Base-by-base conservation (phyloP, 2,329 filamentous ascomycete species). In the Acrodontium crateriforme region DNA sequence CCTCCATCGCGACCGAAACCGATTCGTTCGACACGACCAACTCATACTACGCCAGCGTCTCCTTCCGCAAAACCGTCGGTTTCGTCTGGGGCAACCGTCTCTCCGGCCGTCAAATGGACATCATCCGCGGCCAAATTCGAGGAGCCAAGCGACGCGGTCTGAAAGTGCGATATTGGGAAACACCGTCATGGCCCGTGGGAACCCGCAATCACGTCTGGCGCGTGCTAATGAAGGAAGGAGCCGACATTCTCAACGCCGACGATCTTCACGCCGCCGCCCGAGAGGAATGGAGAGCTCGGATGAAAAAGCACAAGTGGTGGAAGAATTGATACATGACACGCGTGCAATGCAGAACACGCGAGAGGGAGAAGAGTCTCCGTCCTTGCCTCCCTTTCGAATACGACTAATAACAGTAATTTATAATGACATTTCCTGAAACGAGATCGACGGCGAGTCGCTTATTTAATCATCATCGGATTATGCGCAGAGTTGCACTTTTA, bases 41-140 rank as follows among this genome's bases (percentile, higher is more conserved):
- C 47, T 76, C 71, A 3, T 74, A 71, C 52, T 81, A 79, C 49
- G 71, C 75, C 11, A 74, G 68, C 25, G 62, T 65, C 3, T 63
- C 67, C 10, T 74, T 80, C 44, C 53, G 50, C 11, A 44, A 50
- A 3, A 48, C 63, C 1, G 58, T 81, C 9, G 76, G 50, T 3
- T 44, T 42, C 33, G 35, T 47, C 24, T 62, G 49, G 57, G 60
- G 47, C 44, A 63, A 61, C 3, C 54, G 52, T 3, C 46, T 78
- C 2, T 62, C 56, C 0, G 30, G 47, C 2, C 31, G 38, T 3
- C 67, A 72, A 37, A 46, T 65, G 25, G 40, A 57, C 0, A 45
- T 51, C 9, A 54, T 74, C 32, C 53, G 66, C 16, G 52, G 53
- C 2, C 69, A 73, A 42, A 62, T 73, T 21, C 50, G 52, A 0